These are phyloP conservation scores for Silene vulgaris DNA, from an alignment of 179 eudicot species.

Conservation along the genomic window DNA sequence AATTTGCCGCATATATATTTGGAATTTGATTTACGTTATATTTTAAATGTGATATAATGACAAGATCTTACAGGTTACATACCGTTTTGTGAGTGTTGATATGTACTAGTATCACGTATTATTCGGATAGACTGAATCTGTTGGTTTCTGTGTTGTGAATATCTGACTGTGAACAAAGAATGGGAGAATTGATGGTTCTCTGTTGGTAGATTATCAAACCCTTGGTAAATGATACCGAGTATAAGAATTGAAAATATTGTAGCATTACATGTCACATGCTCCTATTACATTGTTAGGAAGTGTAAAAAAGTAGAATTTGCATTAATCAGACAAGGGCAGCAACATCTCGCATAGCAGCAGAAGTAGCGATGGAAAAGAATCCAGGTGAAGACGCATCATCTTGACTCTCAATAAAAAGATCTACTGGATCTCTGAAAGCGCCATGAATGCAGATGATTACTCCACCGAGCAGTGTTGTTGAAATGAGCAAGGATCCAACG, in stretches of 20 bases:
- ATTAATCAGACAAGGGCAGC: constrained; percentile 23
- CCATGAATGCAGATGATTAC: constrained; percentile 43
- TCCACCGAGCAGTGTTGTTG: constrained; percentile 29
- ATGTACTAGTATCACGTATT: not conserved
- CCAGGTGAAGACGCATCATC: constrained; percentile 25
- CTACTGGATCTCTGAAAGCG: constrained; percentile 48
- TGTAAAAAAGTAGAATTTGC: not conserved
- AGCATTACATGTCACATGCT: not conserved
- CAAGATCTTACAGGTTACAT: not conserved
- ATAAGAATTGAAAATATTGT: constrained; percentile 15
- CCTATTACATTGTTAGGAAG: not conserved
- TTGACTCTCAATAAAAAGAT: constrained; percentile 39
- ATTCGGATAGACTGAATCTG: not conserved
- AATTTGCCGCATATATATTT: not conserved
- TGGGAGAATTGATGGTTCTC: not conserved
- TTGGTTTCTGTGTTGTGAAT: not conserved
- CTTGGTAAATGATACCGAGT: not conserved
- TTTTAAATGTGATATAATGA: constrained; percentile 21
- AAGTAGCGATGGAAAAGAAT: constrained; percentile 28
- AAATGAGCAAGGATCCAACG: constrained; percentile 42
- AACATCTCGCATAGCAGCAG: constrained; percentile 24
- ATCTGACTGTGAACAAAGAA: not conserved
- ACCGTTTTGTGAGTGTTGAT: not conserved
- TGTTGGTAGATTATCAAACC: not conserved
- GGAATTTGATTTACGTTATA: constrained; percentile 7